Conservation (phyloP, 352 stramenopile species). For the Phytophthora fragariae region DNA sequence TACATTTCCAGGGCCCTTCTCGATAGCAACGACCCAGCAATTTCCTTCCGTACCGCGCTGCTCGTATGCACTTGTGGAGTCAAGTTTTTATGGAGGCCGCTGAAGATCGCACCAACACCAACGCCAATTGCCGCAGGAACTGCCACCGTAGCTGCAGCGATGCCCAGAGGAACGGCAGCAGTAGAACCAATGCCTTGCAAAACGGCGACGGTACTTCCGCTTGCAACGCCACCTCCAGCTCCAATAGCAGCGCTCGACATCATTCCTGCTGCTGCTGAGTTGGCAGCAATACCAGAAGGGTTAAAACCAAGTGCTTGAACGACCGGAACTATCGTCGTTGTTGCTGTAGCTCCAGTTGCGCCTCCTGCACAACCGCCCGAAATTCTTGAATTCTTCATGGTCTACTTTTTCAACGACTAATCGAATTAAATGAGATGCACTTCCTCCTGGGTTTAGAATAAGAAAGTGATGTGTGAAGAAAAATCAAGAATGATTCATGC, state of each 20-base stretch:
- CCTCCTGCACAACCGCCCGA: background rate
- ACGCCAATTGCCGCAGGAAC: background rate
- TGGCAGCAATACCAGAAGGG: background rate
- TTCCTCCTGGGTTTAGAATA: too few relatives aligned
- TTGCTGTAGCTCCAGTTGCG: background rate
- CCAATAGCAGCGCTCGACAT: background rate
- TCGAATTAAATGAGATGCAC: too few relatives aligned
- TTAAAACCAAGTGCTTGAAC: background rate
- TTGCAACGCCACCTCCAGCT: background rate
- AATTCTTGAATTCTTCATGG: background rate
- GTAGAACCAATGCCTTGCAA: background rate
- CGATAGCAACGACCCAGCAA: constrained; percentile 27
- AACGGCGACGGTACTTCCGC: background rate
- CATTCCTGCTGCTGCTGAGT: background rate
- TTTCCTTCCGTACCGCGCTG: background rate
- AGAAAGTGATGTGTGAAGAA: too few relatives aligned
- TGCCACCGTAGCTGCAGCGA: constrained; percentile 11
- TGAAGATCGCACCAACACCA: background rate
- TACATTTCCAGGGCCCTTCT: constrained; percentile 32
- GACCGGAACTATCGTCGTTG: background rate
- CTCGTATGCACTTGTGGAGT: constrained; percentile 26
- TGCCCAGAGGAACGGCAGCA: background rate
- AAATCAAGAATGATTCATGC: too few relatives aligned
- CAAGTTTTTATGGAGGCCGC: constrained; percentile 3
- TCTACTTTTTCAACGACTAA: too few relatives aligned